Evolutionary conservation across 2,329 filamentous ascomycete species (phyloP).

Genomic region (Nemania diffusa): DNA sequence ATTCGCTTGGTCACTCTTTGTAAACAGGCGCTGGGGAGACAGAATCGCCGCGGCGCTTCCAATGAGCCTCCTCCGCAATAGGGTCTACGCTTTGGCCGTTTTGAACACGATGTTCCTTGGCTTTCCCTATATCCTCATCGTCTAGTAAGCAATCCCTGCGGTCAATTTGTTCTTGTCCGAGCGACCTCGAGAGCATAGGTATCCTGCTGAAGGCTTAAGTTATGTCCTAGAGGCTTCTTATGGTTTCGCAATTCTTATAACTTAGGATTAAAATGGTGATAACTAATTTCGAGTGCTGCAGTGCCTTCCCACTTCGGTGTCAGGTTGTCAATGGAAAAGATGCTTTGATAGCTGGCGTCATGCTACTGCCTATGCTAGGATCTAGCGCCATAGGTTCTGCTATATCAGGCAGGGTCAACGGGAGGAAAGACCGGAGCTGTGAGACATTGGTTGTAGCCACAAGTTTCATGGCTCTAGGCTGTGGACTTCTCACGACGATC

Average conservation of each 20-base stretch:
- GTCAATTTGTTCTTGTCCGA: neutral
- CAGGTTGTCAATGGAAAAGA: conserved; percentile 62
- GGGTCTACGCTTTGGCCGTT: conserved; percentile 56
- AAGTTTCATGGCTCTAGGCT: conserved; percentile 58
- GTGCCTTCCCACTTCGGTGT: conserved; percentile 59
- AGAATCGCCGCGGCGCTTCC: conserved; percentile 59
- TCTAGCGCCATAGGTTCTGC: conserved; percentile 58
- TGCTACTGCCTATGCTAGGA: conserved; percentile 65
- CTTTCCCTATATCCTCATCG: conserved; percentile 60
- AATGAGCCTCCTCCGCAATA: conserved; percentile 58
- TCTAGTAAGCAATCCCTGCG: conserved; percentile 49
- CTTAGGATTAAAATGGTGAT: neutral
- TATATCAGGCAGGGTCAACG: conserved; percentile 56
- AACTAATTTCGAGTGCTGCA: neutral
- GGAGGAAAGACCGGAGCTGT: conserved; percentile 54
- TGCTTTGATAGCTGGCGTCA: conserved; percentile 59
- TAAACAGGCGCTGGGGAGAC: conserved; percentile 48
- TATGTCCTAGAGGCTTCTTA: neutral
- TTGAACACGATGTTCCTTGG: conserved; percentile 61
- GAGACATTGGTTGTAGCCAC: conserved; percentile 58
- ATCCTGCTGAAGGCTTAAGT: neutral
- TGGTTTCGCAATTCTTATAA: neutral
- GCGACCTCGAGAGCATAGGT: neutral
- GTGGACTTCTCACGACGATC: conserved; percentile 58
- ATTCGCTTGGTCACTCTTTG: conserved; percentile 54